Conservation (phyloP, 2,329 filamentous ascomycete species). For the Trichoderma simmonsii region DNA sequence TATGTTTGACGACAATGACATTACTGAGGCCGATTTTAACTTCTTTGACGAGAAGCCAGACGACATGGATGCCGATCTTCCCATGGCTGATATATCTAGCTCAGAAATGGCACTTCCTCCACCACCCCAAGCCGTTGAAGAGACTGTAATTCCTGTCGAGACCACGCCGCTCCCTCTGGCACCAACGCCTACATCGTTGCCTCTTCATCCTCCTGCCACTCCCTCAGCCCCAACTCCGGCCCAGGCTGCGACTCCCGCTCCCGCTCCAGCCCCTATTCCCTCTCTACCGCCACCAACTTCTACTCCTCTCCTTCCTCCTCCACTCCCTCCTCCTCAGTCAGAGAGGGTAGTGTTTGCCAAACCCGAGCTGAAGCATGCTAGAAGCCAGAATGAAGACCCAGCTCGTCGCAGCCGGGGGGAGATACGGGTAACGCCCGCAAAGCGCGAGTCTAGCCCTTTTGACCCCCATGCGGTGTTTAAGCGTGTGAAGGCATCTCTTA, state of each 20-base stretch:
- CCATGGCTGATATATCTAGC: constrained; percentile 27
- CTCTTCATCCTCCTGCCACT: constrained; percentile 2
- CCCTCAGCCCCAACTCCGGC: not conserved
- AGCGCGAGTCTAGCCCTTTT: constrained; percentile 56
- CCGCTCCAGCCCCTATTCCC: constrained; percentile 14
- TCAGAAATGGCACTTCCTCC: constrained; percentile 20
- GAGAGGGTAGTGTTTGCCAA: constrained; percentile 51
- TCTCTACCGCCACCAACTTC: not conserved
- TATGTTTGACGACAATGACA: constrained; percentile 67
- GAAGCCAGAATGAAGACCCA: constrained; percentile 48
- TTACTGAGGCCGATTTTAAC: constrained; percentile 81
- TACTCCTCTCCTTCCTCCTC: not conserved
- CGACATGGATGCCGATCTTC: constrained; percentile 37
- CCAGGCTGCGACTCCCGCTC: not conserved
- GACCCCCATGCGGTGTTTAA: constrained; percentile 58
- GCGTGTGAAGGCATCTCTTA: constrained; percentile 49
- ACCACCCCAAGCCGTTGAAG: constrained; percentile 21
- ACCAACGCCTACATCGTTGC: not conserved
- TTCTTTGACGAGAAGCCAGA: constrained; percentile 69
- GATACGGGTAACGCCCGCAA: constrained; percentile 35
- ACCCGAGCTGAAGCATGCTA: constrained; percentile 56
- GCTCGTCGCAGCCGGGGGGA: constrained; percentile 32
- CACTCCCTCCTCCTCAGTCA: constrained; percentile 20
- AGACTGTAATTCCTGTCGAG: constrained; percentile 19
- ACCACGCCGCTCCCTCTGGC: constrained; percentile 17